These are phyloP conservation scores for Noccaea caerulescens DNA, from an alignment of 345 rosid genomes.

Conservation along the genomic window DNA sequence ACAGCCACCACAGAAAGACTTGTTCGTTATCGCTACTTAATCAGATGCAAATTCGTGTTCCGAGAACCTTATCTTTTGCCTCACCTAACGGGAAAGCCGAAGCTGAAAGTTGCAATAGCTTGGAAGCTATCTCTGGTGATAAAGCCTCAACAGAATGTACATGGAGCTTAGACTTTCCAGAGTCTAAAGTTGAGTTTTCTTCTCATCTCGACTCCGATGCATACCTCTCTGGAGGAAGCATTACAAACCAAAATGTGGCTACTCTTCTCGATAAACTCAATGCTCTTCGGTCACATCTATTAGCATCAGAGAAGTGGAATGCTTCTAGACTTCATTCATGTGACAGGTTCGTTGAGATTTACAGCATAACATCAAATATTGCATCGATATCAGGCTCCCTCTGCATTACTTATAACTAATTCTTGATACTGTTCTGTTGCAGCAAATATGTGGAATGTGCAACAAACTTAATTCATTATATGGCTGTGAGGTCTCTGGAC, in stretches of 20 bases:
- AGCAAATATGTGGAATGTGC: slow-evolving; percentile 60
- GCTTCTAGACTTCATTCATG: slow-evolving; percentile 58
- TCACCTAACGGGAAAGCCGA: slow-evolving; percentile 39
- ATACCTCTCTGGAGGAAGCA: slow-evolving; percentile 32
- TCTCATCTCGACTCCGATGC: slow-evolving; percentile 37
- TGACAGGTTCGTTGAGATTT: slow-evolving; percentile 49
- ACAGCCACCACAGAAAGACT: neutral
- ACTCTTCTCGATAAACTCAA: slow-evolving; percentile 55
- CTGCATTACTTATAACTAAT: slow-evolving; percentile 22
- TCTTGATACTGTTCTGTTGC: slow-evolving; percentile 31
- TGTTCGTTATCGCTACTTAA: slow-evolving; percentile 11
- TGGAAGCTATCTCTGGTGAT: slow-evolving; percentile 40
- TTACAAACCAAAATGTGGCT: slow-evolving; percentile 37
- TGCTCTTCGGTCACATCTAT: slow-evolving; percentile 60
- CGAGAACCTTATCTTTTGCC: slow-evolving; percentile 42
- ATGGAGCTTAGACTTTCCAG: slow-evolving; percentile 37
- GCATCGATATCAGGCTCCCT: slow-evolving; percentile 8
- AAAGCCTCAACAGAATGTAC: slow-evolving; percentile 32
- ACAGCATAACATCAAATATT: neutral
- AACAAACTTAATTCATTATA: slow-evolving; percentile 62
- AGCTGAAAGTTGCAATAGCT: slow-evolving; percentile 37
- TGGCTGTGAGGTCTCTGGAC: slow-evolving; percentile 60
- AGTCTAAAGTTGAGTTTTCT: slow-evolving; percentile 36
- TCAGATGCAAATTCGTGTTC: slow-evolving; percentile 25
- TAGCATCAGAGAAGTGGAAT: slow-evolving; percentile 74